These are phyloP conservation scores for Yamadazyma dushanensis DNA, from an alignment of 1,139 yeast genomes.

Conservation along the genomic window DNA sequence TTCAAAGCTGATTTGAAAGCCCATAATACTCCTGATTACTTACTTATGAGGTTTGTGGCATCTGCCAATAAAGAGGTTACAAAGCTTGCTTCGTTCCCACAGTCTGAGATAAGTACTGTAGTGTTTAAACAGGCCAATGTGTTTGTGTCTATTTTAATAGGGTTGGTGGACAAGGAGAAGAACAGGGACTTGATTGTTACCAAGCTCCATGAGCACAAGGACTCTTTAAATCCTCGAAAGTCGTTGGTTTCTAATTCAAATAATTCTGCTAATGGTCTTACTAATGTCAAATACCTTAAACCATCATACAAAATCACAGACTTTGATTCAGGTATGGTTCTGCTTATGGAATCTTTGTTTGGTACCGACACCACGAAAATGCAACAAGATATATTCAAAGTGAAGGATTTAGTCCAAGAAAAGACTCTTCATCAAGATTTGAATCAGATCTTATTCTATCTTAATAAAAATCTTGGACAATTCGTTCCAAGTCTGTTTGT, in stretches of 20 bases:
- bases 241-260: constrained; percentile 10
- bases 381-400: constrained; percentile 50
- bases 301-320: constrained; percentile 54
- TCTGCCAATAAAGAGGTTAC: constrained; percentile 64
- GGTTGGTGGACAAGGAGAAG: constrained; percentile 45
- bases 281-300: constrained; percentile 26
- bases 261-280: constrained; percentile 6
- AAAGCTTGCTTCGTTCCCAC: constrained; percentile 45
- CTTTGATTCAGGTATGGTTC: constrained; percentile 43
- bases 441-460: constrained; percentile 36
- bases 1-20: constrained; percentile 39
- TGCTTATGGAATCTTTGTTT: constrained; percentile 42
- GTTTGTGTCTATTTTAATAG: constrained; percentile 57
- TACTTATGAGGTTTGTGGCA: constrained; percentile 65
- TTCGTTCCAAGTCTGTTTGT: constrained; percentile 44
- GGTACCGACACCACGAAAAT: constrained; percentile 37
- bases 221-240: constrained; percentile 33
- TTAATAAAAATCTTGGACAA: constrained; percentile 43
- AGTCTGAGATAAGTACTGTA: constrained; percentile 41
- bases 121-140: constrained; percentile 57
- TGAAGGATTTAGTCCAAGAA: constrained; percentile 45
- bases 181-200: constrained; percentile 41
- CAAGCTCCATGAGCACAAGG: constrained; percentile 45
- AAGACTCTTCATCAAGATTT: constrained; percentile 47
- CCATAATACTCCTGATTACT: constrained; percentile 56